Conservation (phyloP, 2,329 filamentous ascomycete species). For the Diplodia mutila region DNA sequence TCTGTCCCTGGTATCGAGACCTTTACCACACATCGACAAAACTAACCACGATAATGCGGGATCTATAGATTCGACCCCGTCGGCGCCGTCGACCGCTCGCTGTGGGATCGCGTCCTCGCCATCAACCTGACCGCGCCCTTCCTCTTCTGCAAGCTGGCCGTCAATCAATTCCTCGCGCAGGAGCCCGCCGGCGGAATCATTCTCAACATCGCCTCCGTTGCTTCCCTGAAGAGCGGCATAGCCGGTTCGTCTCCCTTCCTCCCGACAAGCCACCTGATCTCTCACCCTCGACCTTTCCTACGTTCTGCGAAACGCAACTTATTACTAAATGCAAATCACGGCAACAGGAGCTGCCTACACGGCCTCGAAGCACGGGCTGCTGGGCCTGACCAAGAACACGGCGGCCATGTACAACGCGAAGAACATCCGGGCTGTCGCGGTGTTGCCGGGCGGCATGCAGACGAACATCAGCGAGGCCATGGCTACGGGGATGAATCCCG, state of each 20-base stretch:
- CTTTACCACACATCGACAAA: no score
- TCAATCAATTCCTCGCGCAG: conserved; percentile 53
- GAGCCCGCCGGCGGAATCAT: conserved; percentile 50
- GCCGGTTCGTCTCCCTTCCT: not conserved
- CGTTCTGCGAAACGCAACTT: not conserved
- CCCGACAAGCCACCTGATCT: not conserved
- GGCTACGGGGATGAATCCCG: conserved; percentile 33
- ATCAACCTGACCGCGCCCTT: conserved; percentile 62
- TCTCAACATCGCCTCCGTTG: conserved; percentile 51
- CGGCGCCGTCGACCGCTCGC: conserved; percentile 49
- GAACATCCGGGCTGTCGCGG: conserved; percentile 51
- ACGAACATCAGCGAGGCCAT: conserved; percentile 56
- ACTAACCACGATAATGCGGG: not conserved
- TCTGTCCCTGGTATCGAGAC: not conserved
- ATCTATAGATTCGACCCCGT: conserved; percentile 52
- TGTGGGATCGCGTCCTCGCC: conserved; percentile 60
- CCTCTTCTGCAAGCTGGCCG: conserved; percentile 55
- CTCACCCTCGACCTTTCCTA: not conserved
- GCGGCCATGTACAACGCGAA: conserved; percentile 52
- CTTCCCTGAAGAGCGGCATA: not conserved
- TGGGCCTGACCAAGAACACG: conserved; percentile 54
- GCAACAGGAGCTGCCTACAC: conserved; percentile 52
- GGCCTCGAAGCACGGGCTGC: conserved; percentile 50
- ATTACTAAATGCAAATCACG: not conserved
- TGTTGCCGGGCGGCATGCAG: conserved; percentile 46